phyloP scores from a whole-genome alignment of 305 asterid genomes.

The Euphrasia arctica region DNA sequence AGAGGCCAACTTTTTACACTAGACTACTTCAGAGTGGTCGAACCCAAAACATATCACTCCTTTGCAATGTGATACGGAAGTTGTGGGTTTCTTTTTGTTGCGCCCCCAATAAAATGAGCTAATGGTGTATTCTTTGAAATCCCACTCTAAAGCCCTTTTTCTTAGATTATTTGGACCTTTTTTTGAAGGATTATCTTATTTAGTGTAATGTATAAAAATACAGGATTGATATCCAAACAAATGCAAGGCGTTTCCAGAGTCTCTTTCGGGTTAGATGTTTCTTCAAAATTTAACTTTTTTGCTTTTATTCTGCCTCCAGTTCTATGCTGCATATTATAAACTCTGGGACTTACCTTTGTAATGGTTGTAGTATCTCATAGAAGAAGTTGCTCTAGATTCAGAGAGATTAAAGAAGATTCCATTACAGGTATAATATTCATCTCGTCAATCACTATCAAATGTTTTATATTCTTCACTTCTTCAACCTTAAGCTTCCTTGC shows the following conservation, averaged over 20 bases:
- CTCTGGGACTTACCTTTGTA: slow-evolving; percentile 11
- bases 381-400: slow-evolving; percentile 73
- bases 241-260: slow-evolving; percentile 79
- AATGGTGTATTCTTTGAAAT: neutral
- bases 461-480: neutral
- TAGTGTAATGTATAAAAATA: slow-evolving; percentile 19
- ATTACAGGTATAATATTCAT: slow-evolving; percentile 52
- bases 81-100: neutral
- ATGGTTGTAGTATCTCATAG: slow-evolving; percentile 72
- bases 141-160: neutral
- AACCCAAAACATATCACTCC: no score
- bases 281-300: neutral
- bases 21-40: no score
- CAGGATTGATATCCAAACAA: slow-evolving; percentile 96
- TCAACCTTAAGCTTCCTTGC: slow-evolving; percentile 18
- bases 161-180: neutral
- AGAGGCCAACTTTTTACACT: neutral
- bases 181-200: slow-evolving; percentile 13
- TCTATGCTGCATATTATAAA: neutral
- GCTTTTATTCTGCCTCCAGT: slow-evolving; percentile 10
- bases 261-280: slow-evolving; percentile 63
- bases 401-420: slow-evolving; percentile 78
- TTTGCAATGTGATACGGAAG: no score
- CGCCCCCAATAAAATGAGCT: neutral
- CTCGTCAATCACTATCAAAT: slow-evolving; percentile 1